phyloP scores from a whole-genome alignment of 73 alveolate species.

The Paramecium tetraurelia region DNA sequence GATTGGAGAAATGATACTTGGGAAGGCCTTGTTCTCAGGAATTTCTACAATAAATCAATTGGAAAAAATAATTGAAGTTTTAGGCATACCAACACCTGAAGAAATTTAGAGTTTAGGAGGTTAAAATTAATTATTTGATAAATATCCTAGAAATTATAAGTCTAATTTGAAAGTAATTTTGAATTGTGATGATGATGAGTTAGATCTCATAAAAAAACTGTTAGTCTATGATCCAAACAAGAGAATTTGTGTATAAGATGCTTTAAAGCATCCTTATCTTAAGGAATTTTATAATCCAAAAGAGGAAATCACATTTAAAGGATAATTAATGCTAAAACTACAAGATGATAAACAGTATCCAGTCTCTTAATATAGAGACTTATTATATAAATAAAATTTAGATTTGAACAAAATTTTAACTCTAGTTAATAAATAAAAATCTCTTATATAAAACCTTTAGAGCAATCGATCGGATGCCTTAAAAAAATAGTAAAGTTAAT shows the following conservation, averaged over 20 bases:
- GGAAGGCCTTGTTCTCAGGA: constrained; percentile 84
- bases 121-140: background rate
- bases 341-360: constrained; percentile 39
- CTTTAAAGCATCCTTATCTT: constrained; percentile 25
- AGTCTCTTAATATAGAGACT: background rate
- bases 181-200: background rate
- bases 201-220: constrained; percentile 40
- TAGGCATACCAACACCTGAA: constrained; percentile 75
- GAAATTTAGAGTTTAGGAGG: background rate
- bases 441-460: background rate
- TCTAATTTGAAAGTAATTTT: background rate
- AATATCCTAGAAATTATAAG: background rate
- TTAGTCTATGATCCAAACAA: constrained; percentile 80
- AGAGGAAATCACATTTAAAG: constrained; percentile 35
- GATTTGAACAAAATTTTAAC: background rate
- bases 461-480: background rate
- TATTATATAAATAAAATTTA: background rate
- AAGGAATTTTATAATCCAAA: constrained; percentile 54
- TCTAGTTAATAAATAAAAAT: constrained; percentile 10
- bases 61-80: constrained; percentile 63
- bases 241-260: constrained; percentile 73
- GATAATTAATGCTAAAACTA: background rate
- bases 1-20: constrained; percentile 78
- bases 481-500: background rate
- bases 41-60: constrained; percentile 72